These are phyloP conservation scores for Podospora pseudocomata DNA, from an alignment of 495 filamentous ascomycete genomes.

Conservation along the genomic window DNA sequence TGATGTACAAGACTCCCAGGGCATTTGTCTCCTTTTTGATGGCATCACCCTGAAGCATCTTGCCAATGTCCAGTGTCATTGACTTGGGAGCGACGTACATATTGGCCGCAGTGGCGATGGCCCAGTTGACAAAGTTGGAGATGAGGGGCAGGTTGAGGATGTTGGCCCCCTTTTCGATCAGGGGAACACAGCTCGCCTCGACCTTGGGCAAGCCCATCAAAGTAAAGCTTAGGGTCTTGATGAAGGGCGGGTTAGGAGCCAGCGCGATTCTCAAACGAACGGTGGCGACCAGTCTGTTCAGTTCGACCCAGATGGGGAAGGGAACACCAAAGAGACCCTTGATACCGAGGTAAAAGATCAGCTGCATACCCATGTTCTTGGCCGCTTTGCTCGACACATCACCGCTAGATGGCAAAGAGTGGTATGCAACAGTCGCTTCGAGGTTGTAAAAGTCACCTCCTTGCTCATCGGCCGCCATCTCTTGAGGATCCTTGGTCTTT, in stretches of 20 bases:
- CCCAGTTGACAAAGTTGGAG: slow-evolving; percentile 94
- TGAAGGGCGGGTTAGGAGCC: slow-evolving; percentile 83
- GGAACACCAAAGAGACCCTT: slow-evolving; percentile 85
- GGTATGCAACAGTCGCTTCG: slow-evolving; percentile 90
- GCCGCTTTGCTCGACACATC: slow-evolving; percentile 67
- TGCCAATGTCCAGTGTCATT: slow-evolving; percentile 85
- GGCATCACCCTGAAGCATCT: slow-evolving; percentile 84
- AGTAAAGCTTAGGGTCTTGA: slow-evolving; percentile 88
- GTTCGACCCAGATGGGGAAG: slow-evolving; percentile 82
- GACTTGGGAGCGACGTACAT: slow-evolving; percentile 97
- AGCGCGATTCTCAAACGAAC: slow-evolving; percentile 77
- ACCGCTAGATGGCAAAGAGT: slow-evolving; percentile 69
- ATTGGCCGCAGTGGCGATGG: slow-evolving; percentile 78
- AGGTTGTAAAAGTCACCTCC: slow-evolving; percentile 93
- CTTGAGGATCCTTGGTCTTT: slow-evolving; percentile 79
- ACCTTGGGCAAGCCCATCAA: slow-evolving; percentile 91
- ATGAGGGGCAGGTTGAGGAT: slow-evolving; percentile 89
- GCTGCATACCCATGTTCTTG: slow-evolving; percentile 89
- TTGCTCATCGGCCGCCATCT: slow-evolving; percentile 83
- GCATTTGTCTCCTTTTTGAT: slow-evolving; percentile 85
- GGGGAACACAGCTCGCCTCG: slow-evolving; percentile 83
- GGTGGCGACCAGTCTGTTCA: slow-evolving; percentile 82
- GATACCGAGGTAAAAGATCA: slow-evolving; percentile 89
- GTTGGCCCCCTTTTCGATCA: slow-evolving; percentile 84
- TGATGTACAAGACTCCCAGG: slow-evolving; percentile 83